These are phyloP conservation scores for Talaromyces rugulosus DNA, from an alignment of 2,329 filamentous ascomycete genomes.

Conservation along the genomic window DNA sequence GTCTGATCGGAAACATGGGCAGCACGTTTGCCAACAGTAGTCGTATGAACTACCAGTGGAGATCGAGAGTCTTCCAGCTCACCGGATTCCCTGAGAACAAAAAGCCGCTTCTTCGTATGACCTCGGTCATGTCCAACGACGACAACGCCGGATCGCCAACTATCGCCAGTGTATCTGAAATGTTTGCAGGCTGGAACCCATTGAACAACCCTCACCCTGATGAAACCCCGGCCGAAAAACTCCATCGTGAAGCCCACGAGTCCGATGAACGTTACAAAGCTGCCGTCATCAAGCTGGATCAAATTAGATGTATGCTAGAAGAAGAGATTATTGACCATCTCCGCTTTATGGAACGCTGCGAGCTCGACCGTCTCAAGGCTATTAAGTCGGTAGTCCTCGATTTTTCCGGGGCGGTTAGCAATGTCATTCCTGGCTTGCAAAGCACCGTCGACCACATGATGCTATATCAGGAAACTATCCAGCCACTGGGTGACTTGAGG, in stretches of 20 bases:
- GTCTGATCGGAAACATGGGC: constrained; percentile 89
- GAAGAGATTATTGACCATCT: constrained; percentile 90
- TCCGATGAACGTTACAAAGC: constrained; percentile 91
- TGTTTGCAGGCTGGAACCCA: constrained; percentile 87
- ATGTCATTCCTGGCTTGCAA: constrained; percentile 93
- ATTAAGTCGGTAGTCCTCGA: constrained; percentile 98
- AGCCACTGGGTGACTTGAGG: constrained; percentile 80
- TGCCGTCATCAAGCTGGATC: constrained; percentile 78
- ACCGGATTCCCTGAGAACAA: constrained; percentile 89
- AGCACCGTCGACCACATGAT: constrained; percentile 98
- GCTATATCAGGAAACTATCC: constrained; percentile 98
- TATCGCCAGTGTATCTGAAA: constrained; percentile 79
- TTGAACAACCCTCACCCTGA: constrained; percentile 88
- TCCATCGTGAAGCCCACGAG: constrained; percentile 84
- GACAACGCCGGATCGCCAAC: constrained; percentile 71
- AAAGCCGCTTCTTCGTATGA: constrained; percentile 64
- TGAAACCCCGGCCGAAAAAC: constrained; percentile 80
- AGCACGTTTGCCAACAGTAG: constrained; percentile 97
- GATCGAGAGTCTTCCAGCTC: constrained; percentile 81
- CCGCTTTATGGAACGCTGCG: constrained; percentile 94
- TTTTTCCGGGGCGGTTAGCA: constrained; percentile 95
- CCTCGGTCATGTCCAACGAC: constrained; percentile 63
- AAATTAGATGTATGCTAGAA: constrained; percentile 88
- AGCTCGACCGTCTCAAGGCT: constrained; percentile 91
- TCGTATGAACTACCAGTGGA: constrained; percentile 96